Evolutionary conservation across 768 basidiomycete species (phyloP).

Genomic region (Boletus rex-veris): DNA sequence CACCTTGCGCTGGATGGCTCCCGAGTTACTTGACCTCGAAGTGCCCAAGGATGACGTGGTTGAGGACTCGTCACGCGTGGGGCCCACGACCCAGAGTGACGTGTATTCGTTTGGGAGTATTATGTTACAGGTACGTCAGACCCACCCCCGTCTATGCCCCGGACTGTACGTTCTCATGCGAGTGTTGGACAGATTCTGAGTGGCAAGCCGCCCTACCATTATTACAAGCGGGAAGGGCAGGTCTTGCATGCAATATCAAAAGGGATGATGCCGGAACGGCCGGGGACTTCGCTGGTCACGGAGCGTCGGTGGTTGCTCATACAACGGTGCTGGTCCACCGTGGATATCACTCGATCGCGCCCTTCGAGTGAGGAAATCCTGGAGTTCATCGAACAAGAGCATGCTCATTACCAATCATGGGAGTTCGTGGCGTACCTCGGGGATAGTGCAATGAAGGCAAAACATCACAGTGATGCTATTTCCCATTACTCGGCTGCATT

Average conservation of each 20-base stretch:
- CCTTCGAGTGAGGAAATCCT: conserved; percentile 31
- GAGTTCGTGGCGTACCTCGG: too few relatives aligned
- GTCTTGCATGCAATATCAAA: conserved; percentile 11
- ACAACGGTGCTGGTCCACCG: conserved; percentile 16
- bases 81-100: conserved; percentile 4
- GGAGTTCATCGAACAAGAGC: neutral
- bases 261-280: neutral
- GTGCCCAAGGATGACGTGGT: neutral
- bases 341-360: conserved; percentile 6
- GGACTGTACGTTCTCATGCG: neutral
- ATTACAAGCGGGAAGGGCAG: conserved; percentile 5
- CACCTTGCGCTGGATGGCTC: neutral
- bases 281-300: neutral
- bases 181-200: neutral
- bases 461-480: too few relatives aligned
- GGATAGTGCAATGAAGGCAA: too few relatives aligned
- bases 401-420: neutral
- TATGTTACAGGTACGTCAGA: conserved; percentile 12
- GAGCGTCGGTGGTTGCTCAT: conserved; percentile 13
- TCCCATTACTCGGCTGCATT: too few relatives aligned
- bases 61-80: neutral
- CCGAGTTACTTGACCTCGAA: conserved; percentile 14
- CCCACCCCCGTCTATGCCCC: neutral
- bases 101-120: too few relatives aligned
- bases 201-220: too few relatives aligned